Conservation (phyloP, 768 basidiomycete species). For the Favolaschia claudopus region DNA sequence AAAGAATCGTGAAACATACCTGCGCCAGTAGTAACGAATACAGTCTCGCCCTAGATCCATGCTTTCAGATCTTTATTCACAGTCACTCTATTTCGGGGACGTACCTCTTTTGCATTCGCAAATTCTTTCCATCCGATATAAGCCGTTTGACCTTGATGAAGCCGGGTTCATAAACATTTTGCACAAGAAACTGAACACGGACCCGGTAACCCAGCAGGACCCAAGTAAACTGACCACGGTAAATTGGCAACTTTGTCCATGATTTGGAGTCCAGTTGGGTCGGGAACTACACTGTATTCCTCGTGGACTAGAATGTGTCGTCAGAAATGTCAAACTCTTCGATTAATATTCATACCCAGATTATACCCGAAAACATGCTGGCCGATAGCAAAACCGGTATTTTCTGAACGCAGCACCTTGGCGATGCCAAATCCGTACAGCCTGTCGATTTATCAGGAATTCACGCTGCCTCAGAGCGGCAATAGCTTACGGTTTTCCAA, state of each 20-base stretch:
- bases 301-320: constrained; percentile 35
- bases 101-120: constrained; percentile 41
- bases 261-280: constrained; percentile 20
- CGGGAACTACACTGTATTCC: constrained; percentile 40
- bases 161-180: constrained; percentile 11
- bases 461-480: too few species aligned
- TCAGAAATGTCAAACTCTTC: background rate
- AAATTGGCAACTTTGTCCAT: constrained; percentile 48
- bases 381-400: constrained; percentile 32
- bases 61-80: too few species aligned
- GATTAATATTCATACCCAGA: background rate
- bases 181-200: constrained; percentile 1
- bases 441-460: too few species aligned
- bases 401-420: constrained; percentile 44
- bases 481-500: constrained; percentile 34
- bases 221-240: constrained; percentile 50
- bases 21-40: constrained; percentile 6
- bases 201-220: constrained; percentile 44
- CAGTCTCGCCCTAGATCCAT: constrained; percentile 1
- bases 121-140: constrained; percentile 40
- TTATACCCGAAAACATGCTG: constrained; percentile 41
- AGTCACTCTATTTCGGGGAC: constrained; percentile 13
- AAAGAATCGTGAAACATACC: background rate
- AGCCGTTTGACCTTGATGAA: constrained; percentile 37
- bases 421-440: constrained; percentile 41